Evolutionary conservation across 2,329 filamentous ascomycete genomes (phyloP), one percentile per base, ranked within the genome.

Genomic region (Fusarium sp.): DNA sequence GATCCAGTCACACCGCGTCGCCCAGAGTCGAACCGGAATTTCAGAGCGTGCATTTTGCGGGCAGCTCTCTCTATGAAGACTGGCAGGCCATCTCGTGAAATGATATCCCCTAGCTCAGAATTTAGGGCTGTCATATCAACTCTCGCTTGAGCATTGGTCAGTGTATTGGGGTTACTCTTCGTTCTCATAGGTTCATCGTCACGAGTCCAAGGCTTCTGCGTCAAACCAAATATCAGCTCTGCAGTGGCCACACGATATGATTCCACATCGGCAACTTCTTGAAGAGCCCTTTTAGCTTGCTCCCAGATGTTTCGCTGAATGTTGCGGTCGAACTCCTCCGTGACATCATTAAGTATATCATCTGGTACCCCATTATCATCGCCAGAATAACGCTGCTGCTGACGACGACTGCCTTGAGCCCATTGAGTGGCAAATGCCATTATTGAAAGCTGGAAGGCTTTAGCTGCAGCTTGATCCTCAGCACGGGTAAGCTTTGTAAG

Each of bases 181-280:
- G 13, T 13, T 20, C 30, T 35, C 13, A 4, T 17, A 2, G 61
- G 28, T 4, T 66, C 55, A 13, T 73, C 68, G 4, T 72, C 63
- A 13, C 30, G 48, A 11, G 53, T 48, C 55, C 70, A 73, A 3
- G 77, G 71, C 56, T 76, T 76, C 56, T 81, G 79, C 0, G 79
- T 78, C 14, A 80, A 37, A 4, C 79, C 75, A 52, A 81, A 79
- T 19, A 81, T 75, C 7, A 81, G 40, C 55, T 81, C 79, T 1
- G 79, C 79, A 28, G 78, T 79, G 0, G 75, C 78, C 4, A 80
- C 74, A 17, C 76, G 74, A 54, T 78, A 81, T 2, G 77, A 79
- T 40, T 81, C 78, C 6, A 81, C 51, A 14, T 77, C 74, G 0
- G 75, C 51, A 3, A 76, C 76, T 0, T 80, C 76, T 10, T 79